phyloP scores from a whole-genome alignment of 345 rosid genomes.

The Lumnitzera racemosa region DNA sequence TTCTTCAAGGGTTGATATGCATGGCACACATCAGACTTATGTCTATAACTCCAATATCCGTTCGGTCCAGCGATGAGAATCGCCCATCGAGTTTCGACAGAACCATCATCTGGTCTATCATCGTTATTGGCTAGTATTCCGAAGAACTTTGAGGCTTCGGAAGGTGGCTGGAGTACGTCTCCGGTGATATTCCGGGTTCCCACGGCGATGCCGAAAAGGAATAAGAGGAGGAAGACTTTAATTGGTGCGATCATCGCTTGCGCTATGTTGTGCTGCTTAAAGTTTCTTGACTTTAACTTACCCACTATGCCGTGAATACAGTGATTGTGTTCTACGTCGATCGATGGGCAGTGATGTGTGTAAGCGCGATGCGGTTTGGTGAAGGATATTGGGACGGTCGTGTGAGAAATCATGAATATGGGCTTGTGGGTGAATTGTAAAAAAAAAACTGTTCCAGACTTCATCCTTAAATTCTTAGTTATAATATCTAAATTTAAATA shows the following conservation, averaged over 20 bases:
- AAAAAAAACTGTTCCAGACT: no score
- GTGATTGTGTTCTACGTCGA: no score
- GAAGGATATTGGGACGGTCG: no score
- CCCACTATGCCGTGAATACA: no score
- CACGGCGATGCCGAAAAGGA: conserved; percentile 20
- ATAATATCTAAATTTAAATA: no score
- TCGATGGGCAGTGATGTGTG: no score
- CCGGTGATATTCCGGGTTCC: conserved; percentile 29
- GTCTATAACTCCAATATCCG: conserved; percentile 94
- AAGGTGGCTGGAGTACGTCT: conserved; percentile 49
- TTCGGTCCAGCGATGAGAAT: conserved; percentile 88
- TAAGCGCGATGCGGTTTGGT: no score
- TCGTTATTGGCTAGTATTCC: conserved; percentile 18
- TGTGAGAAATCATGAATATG: no score
- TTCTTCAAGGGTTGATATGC: conserved; percentile 78
- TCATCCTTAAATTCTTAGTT: no score
- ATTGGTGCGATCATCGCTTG: conserved; percentile 4
- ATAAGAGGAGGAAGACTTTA: conserved; percentile 25
- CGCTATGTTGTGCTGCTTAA: no score
- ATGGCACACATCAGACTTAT: conserved; percentile 93
- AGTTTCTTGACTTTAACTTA: no score
- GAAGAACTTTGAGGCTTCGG: conserved; percentile 59
- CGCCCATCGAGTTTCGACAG: conserved; percentile 84
- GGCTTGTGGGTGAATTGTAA: no score
- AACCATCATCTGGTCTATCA: conserved; percentile 14